Percentiles rank a stretch among this genome's conserved stretches.
phyloP scores from a whole-genome alignment of 768 basidiomycete species.

The Trametopsis cervina region DNA sequence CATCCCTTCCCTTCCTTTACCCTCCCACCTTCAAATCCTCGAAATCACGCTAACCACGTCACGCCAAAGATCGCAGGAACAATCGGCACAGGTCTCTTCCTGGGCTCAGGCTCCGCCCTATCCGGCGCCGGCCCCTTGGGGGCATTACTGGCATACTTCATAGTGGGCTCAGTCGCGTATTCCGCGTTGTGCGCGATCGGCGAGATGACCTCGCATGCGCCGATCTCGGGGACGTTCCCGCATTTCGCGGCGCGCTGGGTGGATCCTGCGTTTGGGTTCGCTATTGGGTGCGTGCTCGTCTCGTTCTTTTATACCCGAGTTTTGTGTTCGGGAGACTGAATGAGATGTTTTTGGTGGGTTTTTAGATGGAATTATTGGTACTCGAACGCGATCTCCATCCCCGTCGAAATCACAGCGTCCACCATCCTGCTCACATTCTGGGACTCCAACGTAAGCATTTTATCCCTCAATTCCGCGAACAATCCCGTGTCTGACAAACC shows the following conservation, averaged over 20 bases:
- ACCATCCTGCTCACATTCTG: constrained; percentile 67
- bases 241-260: constrained; percentile 47
- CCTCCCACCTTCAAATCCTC: background rate
- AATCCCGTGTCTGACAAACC: background rate
- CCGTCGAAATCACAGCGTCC: constrained; percentile 72
- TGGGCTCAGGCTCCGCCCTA: constrained; percentile 62
- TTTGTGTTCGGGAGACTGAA: background rate
- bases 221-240: constrained; percentile 73
- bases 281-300: constrained; percentile 18
- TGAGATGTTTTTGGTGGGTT: no score
- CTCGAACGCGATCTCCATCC: constrained; percentile 48
- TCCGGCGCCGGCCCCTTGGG: constrained; percentile 57
- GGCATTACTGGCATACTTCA: constrained; percentile 53
- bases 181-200: constrained; percentile 61
- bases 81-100: constrained; percentile 67
- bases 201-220: constrained; percentile 78
- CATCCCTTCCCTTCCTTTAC: background rate
- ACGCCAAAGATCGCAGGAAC: constrained; percentile 74
- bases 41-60: background rate
- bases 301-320: no score
- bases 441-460: constrained; percentile 47
- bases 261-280: constrained; percentile 30
- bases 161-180: constrained; percentile 64
- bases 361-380: constrained; percentile 29
- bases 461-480: background rate